Conservation (phyloP, 2,329 filamentous ascomycete species). For the Aurifilum marmelostoma region DNA sequence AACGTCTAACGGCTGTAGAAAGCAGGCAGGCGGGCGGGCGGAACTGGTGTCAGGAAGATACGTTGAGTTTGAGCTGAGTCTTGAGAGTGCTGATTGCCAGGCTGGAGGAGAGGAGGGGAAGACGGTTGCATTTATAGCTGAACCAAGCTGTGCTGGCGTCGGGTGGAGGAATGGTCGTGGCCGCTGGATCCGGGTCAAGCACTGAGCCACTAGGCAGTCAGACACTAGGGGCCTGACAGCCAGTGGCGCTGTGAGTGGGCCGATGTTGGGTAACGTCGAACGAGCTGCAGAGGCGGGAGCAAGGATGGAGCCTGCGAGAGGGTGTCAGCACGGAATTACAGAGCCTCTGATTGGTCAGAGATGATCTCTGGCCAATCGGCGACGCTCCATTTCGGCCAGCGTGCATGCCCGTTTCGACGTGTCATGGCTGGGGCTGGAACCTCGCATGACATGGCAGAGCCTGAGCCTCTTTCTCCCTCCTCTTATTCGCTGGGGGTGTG, state of each 20-base stretch:
- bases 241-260: slow-evolving; percentile 21
- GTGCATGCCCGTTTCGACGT: background rate
- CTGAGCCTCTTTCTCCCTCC: slow-evolving; percentile 14
- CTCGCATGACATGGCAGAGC: slow-evolving; percentile 19
- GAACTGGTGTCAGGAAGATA: background rate
- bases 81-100: background rate
- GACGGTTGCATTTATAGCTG: slow-evolving; percentile 22
- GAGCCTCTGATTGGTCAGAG: slow-evolving; percentile 18
- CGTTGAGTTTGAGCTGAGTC: too few relatives aligned
- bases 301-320: slow-evolving; percentile 22
- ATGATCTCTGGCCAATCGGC: slow-evolving; percentile 25
- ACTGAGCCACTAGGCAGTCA: too few relatives aligned
- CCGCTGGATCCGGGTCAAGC: background rate
- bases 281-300: slow-evolving; percentile 30
- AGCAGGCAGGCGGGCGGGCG: background rate
- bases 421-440: background rate
- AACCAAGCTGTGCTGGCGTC: background rate
- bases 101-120: background rate
- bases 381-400: slow-evolving; percentile 8
- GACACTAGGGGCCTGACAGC: background rate
- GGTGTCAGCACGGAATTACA: slow-evolving; percentile 16
- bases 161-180: slow-evolving; percentile 1
- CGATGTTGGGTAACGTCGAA: slow-evolving; percentile 2
- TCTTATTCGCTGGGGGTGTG: slow-evolving; percentile 15
- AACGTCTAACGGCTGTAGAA: background rate